These are phyloP conservation scores for Clarireedia hainanense DNA, from an alignment of 2,329 filamentous ascomycete genomes.

Conservation along the genomic window DNA sequence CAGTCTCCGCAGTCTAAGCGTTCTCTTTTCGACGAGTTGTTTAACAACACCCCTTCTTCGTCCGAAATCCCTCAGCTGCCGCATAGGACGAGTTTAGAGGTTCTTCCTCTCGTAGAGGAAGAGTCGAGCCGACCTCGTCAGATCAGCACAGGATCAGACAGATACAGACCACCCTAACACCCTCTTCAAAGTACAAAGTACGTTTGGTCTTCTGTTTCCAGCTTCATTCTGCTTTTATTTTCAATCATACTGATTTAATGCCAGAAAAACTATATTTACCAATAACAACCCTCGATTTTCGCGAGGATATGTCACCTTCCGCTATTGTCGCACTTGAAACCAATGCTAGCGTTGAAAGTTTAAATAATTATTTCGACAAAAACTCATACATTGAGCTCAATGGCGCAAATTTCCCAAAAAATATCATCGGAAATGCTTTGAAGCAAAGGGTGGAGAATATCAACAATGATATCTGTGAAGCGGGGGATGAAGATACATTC, in stretches of 20 bases:
- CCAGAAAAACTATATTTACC: conserved; percentile 3
- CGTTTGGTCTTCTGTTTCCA: conserved; percentile 3
- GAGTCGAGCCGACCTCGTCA: conserved; percentile 98
- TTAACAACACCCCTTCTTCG: conserved; percentile 44
- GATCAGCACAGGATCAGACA: conserved; percentile 82
- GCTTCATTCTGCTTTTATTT: neutral
- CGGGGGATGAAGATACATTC: conserved; percentile 95
- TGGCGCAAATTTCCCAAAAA: conserved; percentile 48
- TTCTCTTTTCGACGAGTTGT: conserved; percentile 42
- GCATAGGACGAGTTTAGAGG: conserved; percentile 97
- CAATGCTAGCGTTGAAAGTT: conserved; percentile 25
- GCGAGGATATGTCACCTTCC: conserved; percentile 58
- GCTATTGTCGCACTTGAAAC: conserved; percentile 46
- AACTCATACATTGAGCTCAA: conserved; percentile 22
- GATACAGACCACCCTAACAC: conserved; percentile 92
- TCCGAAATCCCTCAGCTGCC: conserved; percentile 80
- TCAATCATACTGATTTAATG: conserved; percentile 1
- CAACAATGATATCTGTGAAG: conserved; percentile 79
- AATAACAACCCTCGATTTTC: conserved; percentile 16
- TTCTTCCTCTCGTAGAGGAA: conserved; percentile 99
- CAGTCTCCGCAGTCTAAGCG: conserved; percentile 45
- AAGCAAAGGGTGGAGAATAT: conserved; percentile 77
- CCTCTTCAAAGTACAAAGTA: conserved; percentile 28
- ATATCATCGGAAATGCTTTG: conserved; percentile 79
- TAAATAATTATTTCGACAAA: conserved; percentile 24